Conservation (phyloP, 352 stramenopile species). For the Globisporangium radiosum region DNA sequence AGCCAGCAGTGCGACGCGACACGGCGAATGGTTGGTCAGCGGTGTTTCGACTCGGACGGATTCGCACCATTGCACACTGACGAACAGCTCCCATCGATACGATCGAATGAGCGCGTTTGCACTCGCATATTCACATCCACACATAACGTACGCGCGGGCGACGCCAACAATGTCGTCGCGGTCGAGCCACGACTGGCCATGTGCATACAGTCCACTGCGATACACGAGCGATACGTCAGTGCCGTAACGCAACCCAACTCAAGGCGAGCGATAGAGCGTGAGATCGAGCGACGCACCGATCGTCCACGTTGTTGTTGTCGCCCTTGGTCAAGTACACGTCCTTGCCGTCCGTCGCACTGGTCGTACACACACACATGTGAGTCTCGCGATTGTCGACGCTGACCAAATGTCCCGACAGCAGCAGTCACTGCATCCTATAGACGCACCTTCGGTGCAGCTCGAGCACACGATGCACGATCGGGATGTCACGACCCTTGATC, state of each 20-base stretch:
- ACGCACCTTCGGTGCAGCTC: conserved; percentile 91
- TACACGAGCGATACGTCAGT: neutral
- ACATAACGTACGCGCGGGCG: conserved; percentile 69
- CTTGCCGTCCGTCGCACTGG: conserved; percentile 66
- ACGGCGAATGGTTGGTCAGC: neutral
- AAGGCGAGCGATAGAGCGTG: neutral
- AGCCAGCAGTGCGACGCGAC: neutral
- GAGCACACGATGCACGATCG: conserved; percentile 98
- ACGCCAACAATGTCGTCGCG: conserved; percentile 97
- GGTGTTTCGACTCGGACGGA: conserved; percentile 1
- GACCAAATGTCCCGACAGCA: no score
- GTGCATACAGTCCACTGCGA: conserved; percentile 91
- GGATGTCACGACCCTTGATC: conserved; percentile 98
- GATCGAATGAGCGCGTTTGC: no score
- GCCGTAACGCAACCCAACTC: neutral
- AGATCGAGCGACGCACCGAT: conserved; percentile 54
- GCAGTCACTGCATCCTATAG: neutral
- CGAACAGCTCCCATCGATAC: no score
- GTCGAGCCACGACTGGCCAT: conserved; percentile 97
- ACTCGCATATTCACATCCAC: no score
- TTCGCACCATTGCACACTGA: no score
- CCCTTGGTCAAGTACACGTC: conserved; percentile 98
- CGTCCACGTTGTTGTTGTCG: conserved; percentile 99
- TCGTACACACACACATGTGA: no score
- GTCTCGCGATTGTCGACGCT: no score